These are phyloP conservation scores for Chara braunii DNA, from an alignment of 139 green algal genomes.

Conservation along the genomic window DNA sequence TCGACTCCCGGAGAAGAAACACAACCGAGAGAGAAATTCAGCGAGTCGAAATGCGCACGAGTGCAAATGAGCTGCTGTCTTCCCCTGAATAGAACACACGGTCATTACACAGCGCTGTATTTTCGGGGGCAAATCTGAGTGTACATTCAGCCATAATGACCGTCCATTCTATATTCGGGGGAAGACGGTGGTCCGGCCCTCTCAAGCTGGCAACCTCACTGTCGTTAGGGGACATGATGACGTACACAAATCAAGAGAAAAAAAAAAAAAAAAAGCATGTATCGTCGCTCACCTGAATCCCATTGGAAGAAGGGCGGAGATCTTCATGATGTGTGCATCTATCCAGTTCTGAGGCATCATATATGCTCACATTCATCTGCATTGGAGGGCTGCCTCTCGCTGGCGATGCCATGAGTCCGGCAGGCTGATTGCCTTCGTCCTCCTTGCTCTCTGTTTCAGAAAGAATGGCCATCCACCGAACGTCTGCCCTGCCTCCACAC, in stretches of 20 bases:
- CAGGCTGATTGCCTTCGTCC: too few species aligned
- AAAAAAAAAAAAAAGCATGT: neutral
- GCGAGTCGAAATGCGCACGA: too few species aligned
- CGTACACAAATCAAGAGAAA: neutral
- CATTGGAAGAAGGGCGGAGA: constrained; percentile 1
- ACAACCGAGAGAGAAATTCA: too few species aligned
- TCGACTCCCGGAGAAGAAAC: too few species aligned
- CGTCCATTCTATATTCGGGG: neutral
- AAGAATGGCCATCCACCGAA: constrained; percentile 57
- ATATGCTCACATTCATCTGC: constrained; percentile 36
- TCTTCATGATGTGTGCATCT: constrained; percentile 22
- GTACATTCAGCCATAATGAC: neutral
- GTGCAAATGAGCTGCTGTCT: too few species aligned
- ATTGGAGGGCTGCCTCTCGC: neutral
- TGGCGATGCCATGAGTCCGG: neutral
- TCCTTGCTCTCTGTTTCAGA: neutral
- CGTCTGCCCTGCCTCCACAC: constrained; percentile 61
- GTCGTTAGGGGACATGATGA: neutral
- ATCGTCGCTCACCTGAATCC: constrained; percentile 19
- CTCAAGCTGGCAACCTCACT: neutral
- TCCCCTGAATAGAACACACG: too few species aligned
- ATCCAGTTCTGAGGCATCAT: constrained; percentile 10
- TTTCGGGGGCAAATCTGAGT: neutral
- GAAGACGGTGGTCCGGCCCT: neutral
- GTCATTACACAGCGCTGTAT: too few species aligned